Evolutionary conservation across 2,329 filamentous ascomycete genomes (phyloP).

Genomic region (Aspergillus uvarum): DNA sequence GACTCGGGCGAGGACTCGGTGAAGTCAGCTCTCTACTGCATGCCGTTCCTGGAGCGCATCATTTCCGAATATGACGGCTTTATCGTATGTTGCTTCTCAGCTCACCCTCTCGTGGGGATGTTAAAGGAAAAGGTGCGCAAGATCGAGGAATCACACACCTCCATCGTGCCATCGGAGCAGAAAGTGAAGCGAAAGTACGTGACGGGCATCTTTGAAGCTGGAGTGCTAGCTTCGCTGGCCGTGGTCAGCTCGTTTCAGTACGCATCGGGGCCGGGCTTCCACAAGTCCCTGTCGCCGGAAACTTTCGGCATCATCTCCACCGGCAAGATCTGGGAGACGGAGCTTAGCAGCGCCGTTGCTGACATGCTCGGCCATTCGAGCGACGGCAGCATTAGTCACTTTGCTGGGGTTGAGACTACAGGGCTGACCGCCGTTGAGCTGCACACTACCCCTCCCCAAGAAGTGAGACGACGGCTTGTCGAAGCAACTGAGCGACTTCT

Average conservation of each 20-base stretch:
- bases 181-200: conserved; percentile 52
- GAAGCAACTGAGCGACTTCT: conserved; percentile 69
- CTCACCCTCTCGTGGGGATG: conserved; percentile 70
- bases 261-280: conserved; percentile 21
- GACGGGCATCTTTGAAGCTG: conserved; percentile 85
- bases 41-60: conserved; percentile 52
- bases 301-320: conserved; percentile 87
- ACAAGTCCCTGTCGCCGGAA: conserved; percentile 41
- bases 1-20: conserved; percentile 70
- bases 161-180: conserved; percentile 27
- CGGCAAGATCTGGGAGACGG: conserved; percentile 75
- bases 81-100: conserved; percentile 84
- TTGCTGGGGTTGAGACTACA: conserved; percentile 79
- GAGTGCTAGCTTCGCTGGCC: conserved; percentile 64
- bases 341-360: conserved; percentile 66
- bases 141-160: conserved; percentile 18
- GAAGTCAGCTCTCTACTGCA: conserved; percentile 62
- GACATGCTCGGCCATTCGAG: conserved; percentile 58
- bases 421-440: conserved; percentile 78
- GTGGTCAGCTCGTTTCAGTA: conserved; percentile 45
- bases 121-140: conserved; percentile 51
- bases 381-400: conserved; percentile 49
- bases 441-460: conserved; percentile 64
- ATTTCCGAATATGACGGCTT: conserved; percentile 63
- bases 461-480: conserved; percentile 66